Conservation (phyloP, 2,329 filamentous ascomycete species). For the Fusarium sp. region DNA sequence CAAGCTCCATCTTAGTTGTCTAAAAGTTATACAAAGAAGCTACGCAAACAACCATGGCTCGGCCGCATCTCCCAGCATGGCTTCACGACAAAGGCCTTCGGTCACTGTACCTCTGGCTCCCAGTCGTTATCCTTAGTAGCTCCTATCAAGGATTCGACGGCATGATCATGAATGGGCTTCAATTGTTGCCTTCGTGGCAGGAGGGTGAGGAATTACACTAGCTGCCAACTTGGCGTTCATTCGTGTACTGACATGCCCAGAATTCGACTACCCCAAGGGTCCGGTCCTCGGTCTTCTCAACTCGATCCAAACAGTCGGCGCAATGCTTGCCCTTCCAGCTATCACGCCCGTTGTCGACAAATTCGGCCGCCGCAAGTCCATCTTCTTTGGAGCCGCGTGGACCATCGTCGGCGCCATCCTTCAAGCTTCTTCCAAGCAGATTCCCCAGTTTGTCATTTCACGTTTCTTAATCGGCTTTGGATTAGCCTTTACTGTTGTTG, state of each 20-base stretch:
- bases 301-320: background rate
- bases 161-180: background rate
- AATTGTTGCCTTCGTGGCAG: background rate
- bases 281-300: background rate
- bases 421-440: background rate
- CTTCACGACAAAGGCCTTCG: conserved; percentile 9
- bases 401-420: background rate
- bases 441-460: background rate
- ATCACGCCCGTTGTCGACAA: background rate
- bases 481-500: background rate
- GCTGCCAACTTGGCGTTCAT: no score
- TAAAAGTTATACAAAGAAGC: background rate
- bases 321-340: background rate
- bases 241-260: no score
- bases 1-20: no score
- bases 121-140: background rate
- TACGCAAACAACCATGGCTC: background rate
- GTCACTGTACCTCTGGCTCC: conserved; percentile 4
- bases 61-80: conserved; percentile 4
- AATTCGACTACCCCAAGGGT: background rate
- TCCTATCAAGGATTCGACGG: background rate
- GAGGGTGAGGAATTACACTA: background rate
- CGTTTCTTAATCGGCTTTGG: background rate
- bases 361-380: background rate
- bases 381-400: background rate